Base-by-base conservation (phyloP, 257 asterid species). In the Hygrophila difformis region DNA sequence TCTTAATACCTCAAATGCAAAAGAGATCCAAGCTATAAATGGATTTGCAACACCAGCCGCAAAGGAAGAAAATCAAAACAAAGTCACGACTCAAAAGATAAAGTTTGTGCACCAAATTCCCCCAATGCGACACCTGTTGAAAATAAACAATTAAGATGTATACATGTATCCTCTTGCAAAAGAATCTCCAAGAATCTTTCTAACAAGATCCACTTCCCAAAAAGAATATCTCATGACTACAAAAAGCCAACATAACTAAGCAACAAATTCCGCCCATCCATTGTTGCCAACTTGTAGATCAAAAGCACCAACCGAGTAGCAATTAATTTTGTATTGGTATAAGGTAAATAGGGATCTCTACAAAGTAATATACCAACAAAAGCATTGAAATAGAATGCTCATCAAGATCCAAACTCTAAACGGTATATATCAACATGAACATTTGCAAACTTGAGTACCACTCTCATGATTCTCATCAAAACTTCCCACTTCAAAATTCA, bases 101-200 rank as follows among this genome's bases (percentile, higher is more conserved):
- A 44, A 54, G 46, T 57, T 45, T 50, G 38, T n/a, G 26, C 38
- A 31, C 37, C 49, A 47, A 44, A 39, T 50, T 60, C 55, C 63
- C 18, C 56, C n/a, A 8, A 57, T 21, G 40, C 38, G 38, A 66
- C 31, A 55, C 77, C 77, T 66, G 63, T 38, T 40, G 49, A 55
- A 65, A 31, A 39, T 13, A 33, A 70, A 19, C 26, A 26, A 23
- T 44, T 26, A 51, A 40, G 34, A 35, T 31, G 13, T 49, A 24
- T 48, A 33, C 38, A 35, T 6, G 6, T 16, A 26, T 20, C 38
- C 42, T 3, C 31, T 14, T 8, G n/a, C 31, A 26, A 26, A 38
- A 14, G 22, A 53, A 57, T 16, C 18, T 9, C 4, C 29, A 46
- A 49, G 51, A 8, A 26, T 26, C 31, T 3, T 13, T 14, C 49